Base-by-base conservation (phyloP, 2,329 filamentous ascomycete genomes). In the Claviceps sp. region DNA sequence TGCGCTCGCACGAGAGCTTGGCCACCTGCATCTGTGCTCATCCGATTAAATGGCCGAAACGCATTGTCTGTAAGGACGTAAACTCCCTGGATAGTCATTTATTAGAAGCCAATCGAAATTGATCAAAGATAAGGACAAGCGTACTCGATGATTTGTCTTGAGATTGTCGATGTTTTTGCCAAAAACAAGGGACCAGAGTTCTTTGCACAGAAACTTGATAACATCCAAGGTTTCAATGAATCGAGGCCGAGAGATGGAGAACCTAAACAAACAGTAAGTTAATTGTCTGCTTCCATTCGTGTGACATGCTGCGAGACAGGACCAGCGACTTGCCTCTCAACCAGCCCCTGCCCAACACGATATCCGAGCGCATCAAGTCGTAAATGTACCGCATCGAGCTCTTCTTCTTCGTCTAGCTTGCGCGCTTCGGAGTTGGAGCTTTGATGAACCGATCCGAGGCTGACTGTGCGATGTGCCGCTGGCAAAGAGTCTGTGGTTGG, bases 201-300 rank as follows among this genome's bases (percentile, higher is more conserved):
- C 93, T 73, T 98, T 98, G 79, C 93, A 98, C 48, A 98, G 76
- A 64, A 98, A 97, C 67, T 98, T 98, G 66, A 98, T 98, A 48
- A 90, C 86, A 64, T 97, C 93, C 43, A 98, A 80, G 4, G 90
- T 90, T 60, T 95, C 89, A 55, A 85, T 87, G 64, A 96, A 94
- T 47, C 89, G 86, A 42, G 91, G 88, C 49, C 88, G 78, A 65
- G 94, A 86, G 63, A 80, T 77, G 9, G 86, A 88, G 72, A 93
- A 90, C 50, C 86, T 89, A 47, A 22, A 2, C 20, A 5, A 14
- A 36, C 13, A 22, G 8, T n/a, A 44, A 20, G 22, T 51, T 14
- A 52, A 39, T 37, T 37, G 23, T 9, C 23, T 43, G 37, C 5
- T 7, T 37, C 34, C 23, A 16, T 14, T 17, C 34, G 16, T 16